Base-by-base conservation (phyloP, 768 basidiomycete species). In the Rubroboletus pulcherrimus region DNA sequence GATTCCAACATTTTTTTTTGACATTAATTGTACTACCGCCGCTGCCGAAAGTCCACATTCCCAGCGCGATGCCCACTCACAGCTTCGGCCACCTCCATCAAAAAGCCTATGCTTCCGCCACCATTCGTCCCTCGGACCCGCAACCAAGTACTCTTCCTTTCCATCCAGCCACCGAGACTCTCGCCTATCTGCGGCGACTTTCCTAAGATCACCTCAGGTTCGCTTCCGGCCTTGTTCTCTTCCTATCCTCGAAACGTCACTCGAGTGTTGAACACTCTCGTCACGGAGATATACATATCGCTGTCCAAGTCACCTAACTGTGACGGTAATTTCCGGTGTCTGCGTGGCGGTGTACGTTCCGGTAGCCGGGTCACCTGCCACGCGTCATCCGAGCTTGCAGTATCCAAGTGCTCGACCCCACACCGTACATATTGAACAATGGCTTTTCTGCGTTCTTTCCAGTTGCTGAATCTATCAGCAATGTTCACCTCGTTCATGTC, bases 41-140 rank as follows among this genome's bases (percentile, higher is more conserved):
- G 9, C 30, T 51, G 52, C 52, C 44, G 52, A 50, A n/a, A 14
- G 19, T 21, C 45, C 21, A 30, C 53, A 29, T 40, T 33, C 26
- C 29, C 48, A 46, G 29, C 42, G 24, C 26, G 42, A 26, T n/a
- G n/a, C 8, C 35, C 2, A 6, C 37, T 35, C 50, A 48, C 51
- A 62, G 54, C 59, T 47, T 43, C 51, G 38, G 48, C 42, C 58
- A 35, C 29, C 55, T n/a, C 49, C 51, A 67, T 67, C 64, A 62
- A 55, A 57, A 57, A 48, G 51, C 39, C 54, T 65, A 62, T 63
- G 63, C 57, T 35, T 50, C 44, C 34, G 21, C 34, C 4, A 0
- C 39, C 37, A 45, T 49, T 59, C 43, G 39, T 30, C 48, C 30
- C 49, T 69, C 68, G 68, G 68, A 55, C 61, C 68, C 68, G 69